Percentiles rank a stretch among this genome's conserved stretches.
Evolutionary conservation across 2,329 filamentous ascomycete genomes (phyloP).

Genomic region (Monilinia polystroma): DNA sequence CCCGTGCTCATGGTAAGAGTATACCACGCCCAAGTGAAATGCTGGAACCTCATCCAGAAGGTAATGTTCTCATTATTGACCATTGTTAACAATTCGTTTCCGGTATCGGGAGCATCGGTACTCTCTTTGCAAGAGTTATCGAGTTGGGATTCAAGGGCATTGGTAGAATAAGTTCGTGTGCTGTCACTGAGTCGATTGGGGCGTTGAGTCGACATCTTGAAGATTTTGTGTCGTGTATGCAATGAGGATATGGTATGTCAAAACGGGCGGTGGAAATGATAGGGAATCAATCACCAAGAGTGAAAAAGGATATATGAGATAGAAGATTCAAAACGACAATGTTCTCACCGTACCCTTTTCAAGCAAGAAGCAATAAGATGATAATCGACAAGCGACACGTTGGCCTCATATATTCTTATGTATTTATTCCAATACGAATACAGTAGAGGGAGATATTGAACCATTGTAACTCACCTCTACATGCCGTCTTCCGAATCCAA

Average conservation of each 20-base stretch:
- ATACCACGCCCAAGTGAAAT: constrained; percentile 55
- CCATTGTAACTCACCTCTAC: too few relatives aligned
- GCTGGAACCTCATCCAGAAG: constrained; percentile 32
- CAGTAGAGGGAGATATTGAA: too few relatives aligned
- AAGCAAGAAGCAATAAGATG: too few relatives aligned
- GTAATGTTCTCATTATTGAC: constrained; percentile 26
- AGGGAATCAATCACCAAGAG: background rate
- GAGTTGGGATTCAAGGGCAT: constrained; percentile 26
- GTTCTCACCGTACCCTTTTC: background rate
- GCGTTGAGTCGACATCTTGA: background rate
- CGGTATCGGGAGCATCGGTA: background rate
- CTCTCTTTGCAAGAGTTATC: background rate
- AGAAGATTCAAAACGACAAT: background rate
- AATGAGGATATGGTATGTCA: background rate
- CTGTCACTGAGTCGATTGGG: background rate
- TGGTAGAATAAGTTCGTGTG: background rate
- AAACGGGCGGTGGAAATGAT: background rate
- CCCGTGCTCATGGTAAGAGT: constrained; percentile 74
- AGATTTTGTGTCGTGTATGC: background rate
- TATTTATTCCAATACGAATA: background rate
- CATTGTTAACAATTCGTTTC: constrained; percentile 23
- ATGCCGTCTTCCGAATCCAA: background rate
- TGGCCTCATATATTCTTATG: background rate
- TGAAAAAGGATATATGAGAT: background rate
- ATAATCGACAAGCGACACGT: background rate